These are phyloP conservation scores for Rhizopus microsporus DNA, from an alignment of 371 early-diverging fungal genomes.

Conservation along the genomic window DNA sequence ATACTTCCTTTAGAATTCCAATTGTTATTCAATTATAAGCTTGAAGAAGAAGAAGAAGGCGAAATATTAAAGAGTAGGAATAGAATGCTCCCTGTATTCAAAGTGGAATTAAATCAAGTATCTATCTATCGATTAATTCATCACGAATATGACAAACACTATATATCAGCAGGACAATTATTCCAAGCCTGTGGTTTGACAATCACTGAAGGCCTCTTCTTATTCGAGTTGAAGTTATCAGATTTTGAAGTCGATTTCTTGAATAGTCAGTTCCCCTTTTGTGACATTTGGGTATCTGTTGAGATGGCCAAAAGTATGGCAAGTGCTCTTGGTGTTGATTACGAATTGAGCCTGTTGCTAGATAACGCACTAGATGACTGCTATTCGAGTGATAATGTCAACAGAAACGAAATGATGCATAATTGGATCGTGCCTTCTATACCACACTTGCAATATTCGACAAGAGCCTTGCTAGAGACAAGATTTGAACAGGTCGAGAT, in stretches of 20 bases:
- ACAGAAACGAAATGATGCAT: conserved; percentile 43
- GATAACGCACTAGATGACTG: conserved; percentile 14
- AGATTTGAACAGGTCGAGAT: conserved; percentile 19
- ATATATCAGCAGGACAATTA: conserved; percentile 42
- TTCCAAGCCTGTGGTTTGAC: conserved; percentile 47
- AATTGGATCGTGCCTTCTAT: conserved; percentile 47
- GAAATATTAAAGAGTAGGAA: conserved; percentile 20
- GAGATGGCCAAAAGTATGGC: conserved; percentile 40
- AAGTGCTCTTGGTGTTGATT: conserved; percentile 27
- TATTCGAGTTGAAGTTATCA: conserved; percentile 32
- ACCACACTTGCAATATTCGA: conserved; percentile 40
- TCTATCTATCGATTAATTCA: conserved; percentile 45
- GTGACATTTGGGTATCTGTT: conserved; percentile 46
- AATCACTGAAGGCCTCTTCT: conserved; percentile 43
- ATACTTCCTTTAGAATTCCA: conserved; percentile 33
- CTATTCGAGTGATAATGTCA: conserved; percentile 33
- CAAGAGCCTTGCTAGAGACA: conserved; percentile 42
- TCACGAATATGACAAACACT: conserved; percentile 35
- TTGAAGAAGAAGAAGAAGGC: conserved; percentile 17
- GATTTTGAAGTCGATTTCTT: conserved; percentile 49
- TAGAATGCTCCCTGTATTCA: conserved; percentile 41
- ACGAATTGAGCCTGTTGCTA: conserved; percentile 25
- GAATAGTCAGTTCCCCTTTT: conserved; percentile 38
- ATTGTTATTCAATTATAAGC: conserved; percentile 36
- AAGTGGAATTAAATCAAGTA: conserved; percentile 30